phyloP scores from a whole-genome alignment of 2,329 filamentous ascomycete species.

The Clarireedia monteithiana region DNA sequence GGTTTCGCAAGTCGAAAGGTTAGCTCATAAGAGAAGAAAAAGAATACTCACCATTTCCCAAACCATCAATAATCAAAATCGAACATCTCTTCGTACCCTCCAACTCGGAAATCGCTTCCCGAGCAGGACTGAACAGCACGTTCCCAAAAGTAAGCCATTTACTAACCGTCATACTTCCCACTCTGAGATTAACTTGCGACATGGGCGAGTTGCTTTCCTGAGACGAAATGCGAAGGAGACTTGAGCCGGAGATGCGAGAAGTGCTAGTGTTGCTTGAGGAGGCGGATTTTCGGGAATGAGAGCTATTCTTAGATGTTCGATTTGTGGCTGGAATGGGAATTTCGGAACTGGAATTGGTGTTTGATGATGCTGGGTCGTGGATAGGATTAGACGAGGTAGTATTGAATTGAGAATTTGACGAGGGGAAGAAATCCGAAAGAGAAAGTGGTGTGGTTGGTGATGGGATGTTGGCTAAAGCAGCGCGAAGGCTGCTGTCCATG shows the following conservation, averaged over 20 bases:
- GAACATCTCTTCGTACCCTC: conserved; percentile 47
- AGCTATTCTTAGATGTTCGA: no score
- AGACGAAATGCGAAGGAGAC: conserved; percentile 21
- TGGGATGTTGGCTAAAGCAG: conserved; percentile 36
- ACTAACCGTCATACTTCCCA: conserved; percentile 76
- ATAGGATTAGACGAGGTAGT: no score
- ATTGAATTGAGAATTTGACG: not conserved
- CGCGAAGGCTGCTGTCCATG: conserved; percentile 44
- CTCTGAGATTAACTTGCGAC: conserved; percentile 66
- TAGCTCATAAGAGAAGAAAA: not conserved
- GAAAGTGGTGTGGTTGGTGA: conserved; percentile 39
- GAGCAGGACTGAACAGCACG: conserved; percentile 72
- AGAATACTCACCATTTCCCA: conserved; percentile 52
- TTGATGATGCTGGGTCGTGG: no score
- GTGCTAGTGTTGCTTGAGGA: conserved; percentile 16
- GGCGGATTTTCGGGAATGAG: conserved; percentile 15
- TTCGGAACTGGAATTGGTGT: no score
- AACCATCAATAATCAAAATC: conserved; percentile 71
- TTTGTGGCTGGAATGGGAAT: no score
- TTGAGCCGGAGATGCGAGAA: conserved; percentile 16
- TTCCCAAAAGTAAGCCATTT: conserved; percentile 84
- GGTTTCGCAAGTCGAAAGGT: not conserved
- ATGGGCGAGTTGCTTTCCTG: conserved; percentile 51
- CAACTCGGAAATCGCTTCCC: conserved; percentile 58
- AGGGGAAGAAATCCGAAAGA: conserved; percentile 33